These are phyloP conservation scores for Micractinium conductrix DNA, from an alignment of 139 green algal genomes.

Conservation along the genomic window DNA sequence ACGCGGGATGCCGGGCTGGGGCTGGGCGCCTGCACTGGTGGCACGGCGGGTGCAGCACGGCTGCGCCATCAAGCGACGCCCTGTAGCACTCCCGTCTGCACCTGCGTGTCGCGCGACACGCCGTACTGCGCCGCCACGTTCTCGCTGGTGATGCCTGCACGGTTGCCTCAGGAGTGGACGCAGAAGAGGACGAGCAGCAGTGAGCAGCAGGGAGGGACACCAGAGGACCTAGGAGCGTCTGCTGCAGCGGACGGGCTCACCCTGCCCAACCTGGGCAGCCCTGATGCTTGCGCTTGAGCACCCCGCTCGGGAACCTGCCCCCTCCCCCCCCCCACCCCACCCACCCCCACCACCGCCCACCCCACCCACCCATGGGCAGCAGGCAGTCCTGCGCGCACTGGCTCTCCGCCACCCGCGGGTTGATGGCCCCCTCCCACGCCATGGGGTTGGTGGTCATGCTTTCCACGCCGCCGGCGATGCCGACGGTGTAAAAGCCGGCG, in stretches of 20 bases:
- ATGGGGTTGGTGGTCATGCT: conserved; percentile 97
- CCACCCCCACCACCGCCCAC: background rate
- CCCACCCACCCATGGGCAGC: conserved; percentile 89
- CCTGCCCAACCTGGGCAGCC: too few species aligned
- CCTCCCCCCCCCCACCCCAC: too few species aligned
- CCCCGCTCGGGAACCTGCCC: too few species aligned
- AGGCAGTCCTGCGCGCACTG: conserved; percentile 89
- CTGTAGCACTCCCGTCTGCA: too few species aligned
- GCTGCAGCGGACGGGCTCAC: too few species aligned
- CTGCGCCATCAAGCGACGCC: too few species aligned
- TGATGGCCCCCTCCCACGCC: conserved; percentile 95
- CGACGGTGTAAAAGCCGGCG: conserved; percentile 96
- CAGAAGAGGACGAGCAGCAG: background rate
- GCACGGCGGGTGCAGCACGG: too few species aligned
- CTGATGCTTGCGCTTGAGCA: too few species aligned
- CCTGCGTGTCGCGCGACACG: conserved; percentile 79
- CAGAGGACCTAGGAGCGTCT: too few species aligned
- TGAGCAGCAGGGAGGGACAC: background rate
- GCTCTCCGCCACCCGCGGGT: conserved; percentile 77
- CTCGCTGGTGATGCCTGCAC: conserved; percentile 91
- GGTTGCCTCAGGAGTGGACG: too few species aligned
- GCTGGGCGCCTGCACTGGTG: background rate
- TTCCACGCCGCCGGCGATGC: conserved; percentile 93
- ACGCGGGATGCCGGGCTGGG: too few species aligned
- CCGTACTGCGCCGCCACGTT: conserved; percentile 95